Percentiles rank a stretch among this genome's conserved stretches.
phyloP scores from a whole-genome alignment of 164 flowering plant genomes.

The Cinnamomum micranthum region DNA sequence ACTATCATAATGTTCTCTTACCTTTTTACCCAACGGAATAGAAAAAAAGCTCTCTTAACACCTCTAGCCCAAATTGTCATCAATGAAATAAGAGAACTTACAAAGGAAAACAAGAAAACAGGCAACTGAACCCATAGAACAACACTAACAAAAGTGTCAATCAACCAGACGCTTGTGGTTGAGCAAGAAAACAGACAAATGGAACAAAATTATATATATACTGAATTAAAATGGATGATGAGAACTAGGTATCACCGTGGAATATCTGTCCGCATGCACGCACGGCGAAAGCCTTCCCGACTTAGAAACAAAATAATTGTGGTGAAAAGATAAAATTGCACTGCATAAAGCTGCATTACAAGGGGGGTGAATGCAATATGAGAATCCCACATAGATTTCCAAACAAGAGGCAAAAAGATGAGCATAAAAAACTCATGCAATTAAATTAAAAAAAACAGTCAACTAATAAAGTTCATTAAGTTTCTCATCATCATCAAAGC shows the following conservation, averaged over 20 bases:
- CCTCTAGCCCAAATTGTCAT: no score
- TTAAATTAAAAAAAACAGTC: background rate
- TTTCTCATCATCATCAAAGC: background rate
- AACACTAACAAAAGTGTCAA: background rate
- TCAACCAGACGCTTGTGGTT: background rate
- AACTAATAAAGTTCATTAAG: background rate
- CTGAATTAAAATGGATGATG: background rate
- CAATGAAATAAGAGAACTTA: no score
- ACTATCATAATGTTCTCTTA: no score
- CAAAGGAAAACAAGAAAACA: background rate
- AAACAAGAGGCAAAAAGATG: background rate
- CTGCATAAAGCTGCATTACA: conserved; percentile 70
- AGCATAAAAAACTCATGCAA: background rate
- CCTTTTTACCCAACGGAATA: no score
- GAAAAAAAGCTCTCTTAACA: no score
- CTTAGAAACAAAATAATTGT: conserved; percentile 83
- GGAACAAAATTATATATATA: background rate
- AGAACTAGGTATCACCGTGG: conserved; percentile 21
- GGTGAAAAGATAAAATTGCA: conserved; percentile 87
- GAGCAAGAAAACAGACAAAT: background rate
- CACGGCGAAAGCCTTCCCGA: conserved; percentile 96
- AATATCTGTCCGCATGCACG: conserved; percentile 81
- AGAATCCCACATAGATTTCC: background rate
- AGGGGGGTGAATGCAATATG: background rate
- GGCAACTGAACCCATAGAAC: background rate